Percentiles rank a stretch among this genome's conserved stretches.
These are phyloP conservation scores for Diaporthe australafricana DNA, from an alignment of 2,329 filamentous ascomycete genomes.

Conservation along the genomic window DNA sequence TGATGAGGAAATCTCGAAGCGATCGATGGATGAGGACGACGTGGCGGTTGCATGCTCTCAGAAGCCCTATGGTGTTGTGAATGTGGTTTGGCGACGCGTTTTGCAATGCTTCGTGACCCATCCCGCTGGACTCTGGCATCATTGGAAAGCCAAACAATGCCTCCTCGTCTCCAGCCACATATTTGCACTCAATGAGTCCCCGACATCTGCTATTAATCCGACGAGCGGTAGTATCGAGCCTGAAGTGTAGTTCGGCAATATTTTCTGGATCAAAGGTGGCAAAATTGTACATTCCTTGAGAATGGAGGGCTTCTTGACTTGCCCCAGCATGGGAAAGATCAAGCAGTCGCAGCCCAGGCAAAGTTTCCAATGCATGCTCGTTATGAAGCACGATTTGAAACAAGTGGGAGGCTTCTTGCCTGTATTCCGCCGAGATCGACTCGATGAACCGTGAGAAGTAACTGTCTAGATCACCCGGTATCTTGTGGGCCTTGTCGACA, in stretches of 20 bases:
- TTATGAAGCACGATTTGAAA: not conserved
- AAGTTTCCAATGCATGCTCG: not conserved
- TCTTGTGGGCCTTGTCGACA: not conserved
- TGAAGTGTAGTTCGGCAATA: not conserved
- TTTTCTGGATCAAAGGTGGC: not conserved
- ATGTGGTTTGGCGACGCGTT: no score
- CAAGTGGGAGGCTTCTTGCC: not conserved
- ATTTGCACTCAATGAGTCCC: not conserved
- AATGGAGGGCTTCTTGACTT: no score
- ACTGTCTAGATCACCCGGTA: not conserved
- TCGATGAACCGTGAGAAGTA: not conserved
- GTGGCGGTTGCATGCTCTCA: not conserved
- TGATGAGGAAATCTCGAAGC: not conserved
- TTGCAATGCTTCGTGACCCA: not conserved
- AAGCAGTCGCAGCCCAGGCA: not conserved
- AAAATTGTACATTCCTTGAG: no score
- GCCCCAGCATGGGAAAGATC: not conserved
- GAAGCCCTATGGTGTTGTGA: not conserved
- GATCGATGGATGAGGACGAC: not conserved
- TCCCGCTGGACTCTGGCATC: no score
- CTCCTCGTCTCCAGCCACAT: not conserved
- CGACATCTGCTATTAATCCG: constrained; percentile 1
- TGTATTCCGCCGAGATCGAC: not conserved
- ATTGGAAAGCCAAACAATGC: not conserved
- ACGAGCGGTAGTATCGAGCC: not conserved